Base-by-base conservation (phyloP, 192 early-diverging fungal genomes). In the Gamsiella multidivaricata region DNA sequence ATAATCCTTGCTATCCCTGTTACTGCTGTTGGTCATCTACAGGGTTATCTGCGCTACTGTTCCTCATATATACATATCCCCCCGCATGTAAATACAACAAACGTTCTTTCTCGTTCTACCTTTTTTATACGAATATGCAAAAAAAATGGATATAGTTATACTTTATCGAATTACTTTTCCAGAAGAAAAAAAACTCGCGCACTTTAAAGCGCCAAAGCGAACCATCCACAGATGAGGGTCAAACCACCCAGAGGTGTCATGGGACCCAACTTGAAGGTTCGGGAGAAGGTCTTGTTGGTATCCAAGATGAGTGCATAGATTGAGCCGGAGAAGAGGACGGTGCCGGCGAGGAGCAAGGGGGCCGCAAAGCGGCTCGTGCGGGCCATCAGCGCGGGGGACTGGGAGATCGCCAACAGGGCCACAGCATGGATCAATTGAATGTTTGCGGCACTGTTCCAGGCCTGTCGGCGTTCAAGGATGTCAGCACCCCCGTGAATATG, bases 191-290 rank as follows among this genome's bases (percentile, higher is more conserved):
- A 12, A 18, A 22, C 20, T 22, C 20, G 20, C 12, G 23, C 25
- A 36, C 6, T 36, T 52, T 58, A 73, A 51, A 73, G 49, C 11
- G 26, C 46, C 2, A 85, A 66, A 7, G 80, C 58, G 23, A 76
- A 67, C 89, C 89, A 91, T 20, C 88, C 89, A 36, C 74, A 87
- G 14, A 89, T 82, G 26, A 89, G 69, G 26, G 69, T 65, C 11
- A 88, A 11, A 8, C 89, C 89, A 23, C 89, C 89, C 31, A 91
- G 57, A 22, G 89, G 89, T 2, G 89, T 91, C 15, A 86, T 54
- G 5, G 88, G 89, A 0, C 89, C 89, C 15, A 91, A 51, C 25
- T 63, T 62, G 47, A 75, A n/a, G 15, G 47, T 46, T 9, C 71
- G 71, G 32, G 81, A 58, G 31, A 68, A 33, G 26, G 70, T 80